Evolutionary conservation across 2,329 filamentous ascomycete species (phyloP), one percentile per base, ranked within the genome.

Genomic region (Ophiostoma ulmi): DNA sequence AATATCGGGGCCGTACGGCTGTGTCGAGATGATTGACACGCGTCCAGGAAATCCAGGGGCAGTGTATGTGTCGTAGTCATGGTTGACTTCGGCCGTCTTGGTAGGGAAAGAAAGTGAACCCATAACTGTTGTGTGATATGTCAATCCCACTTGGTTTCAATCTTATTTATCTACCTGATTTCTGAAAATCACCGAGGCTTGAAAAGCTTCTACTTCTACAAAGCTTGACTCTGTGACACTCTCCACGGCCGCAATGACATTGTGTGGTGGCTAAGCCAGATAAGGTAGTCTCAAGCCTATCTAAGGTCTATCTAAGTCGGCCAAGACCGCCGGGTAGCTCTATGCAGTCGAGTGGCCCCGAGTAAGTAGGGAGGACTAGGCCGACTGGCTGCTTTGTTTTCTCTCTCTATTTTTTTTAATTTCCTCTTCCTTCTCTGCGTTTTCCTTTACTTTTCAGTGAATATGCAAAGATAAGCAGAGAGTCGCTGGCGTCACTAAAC

Each of bases 21-120:
- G 91, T 8, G 95, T 99, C 83, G 92, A 95, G 79, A 99, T 92
- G 78, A 99, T 99, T 76, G 97, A 92, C 41, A 98, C 91, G 26
- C 95, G 90, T 99, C 95, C 67, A 99, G 86, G 80, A 26, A 58
- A 58, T 8, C 52, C 52, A 11, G 7, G n/a, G n/a, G 52, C 52
- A 13, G 13, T 26, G 52, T 58, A 58, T 11, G n/a, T 58, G n/a
- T 58, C 52, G 52, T 58, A 58, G 52, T 58, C 52, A 58, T 58
- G 22, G 22, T 58, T 58, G 52, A 26, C 52, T n/a, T 58, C n/a
- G n/a, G 52, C 52, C n/a, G 52, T 58, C 52, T 58, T 58, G n/a
- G 52, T 55, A 2, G n/a, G 52, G n/a, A 58, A 58, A 11, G 52
- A 26, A 20, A 48, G 44, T 48, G 44, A 48, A 17, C 44, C 44